These are phyloP conservation scores for Colletotrichum tanaceti DNA, from an alignment of 2,329 filamentous ascomycete species.

Conservation along the genomic window DNA sequence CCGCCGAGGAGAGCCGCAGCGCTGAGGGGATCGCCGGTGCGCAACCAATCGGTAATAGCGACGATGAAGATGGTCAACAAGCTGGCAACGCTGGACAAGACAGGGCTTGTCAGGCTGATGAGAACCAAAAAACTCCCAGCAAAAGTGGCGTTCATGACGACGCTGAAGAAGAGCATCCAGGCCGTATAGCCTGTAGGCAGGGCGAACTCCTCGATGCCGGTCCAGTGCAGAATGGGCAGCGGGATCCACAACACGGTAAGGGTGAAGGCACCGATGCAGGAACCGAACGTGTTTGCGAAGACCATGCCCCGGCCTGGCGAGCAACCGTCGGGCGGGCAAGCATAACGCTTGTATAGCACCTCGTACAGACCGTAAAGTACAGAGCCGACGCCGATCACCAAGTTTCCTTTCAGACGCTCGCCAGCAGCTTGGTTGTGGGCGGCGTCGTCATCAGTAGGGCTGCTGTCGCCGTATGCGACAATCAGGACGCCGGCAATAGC, in stretches of 20 bases:
- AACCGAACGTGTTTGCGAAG: slow-evolving; percentile 93
- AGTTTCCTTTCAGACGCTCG: slow-evolving; percentile 83
- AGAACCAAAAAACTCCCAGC: slow-evolving; percentile 93
- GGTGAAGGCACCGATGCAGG: slow-evolving; percentile 87
- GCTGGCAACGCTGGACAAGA: slow-evolving; percentile 91
- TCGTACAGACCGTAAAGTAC: slow-evolving; percentile 97
- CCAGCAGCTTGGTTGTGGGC: slow-evolving; percentile 61
- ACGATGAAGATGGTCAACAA: slow-evolving; percentile 97
- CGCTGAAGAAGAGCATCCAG: slow-evolving; percentile 82
- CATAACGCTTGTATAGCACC: slow-evolving; percentile 92
- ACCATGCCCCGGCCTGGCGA: slow-evolving; percentile 90
- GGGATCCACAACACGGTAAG: slow-evolving; percentile 91
- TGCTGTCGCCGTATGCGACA: slow-evolving; percentile 91
- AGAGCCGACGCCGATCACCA: slow-evolving; percentile 90
- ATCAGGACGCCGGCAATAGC: slow-evolving; percentile 91
- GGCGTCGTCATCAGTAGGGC: slow-evolving; percentile 58
- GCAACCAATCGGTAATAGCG: slow-evolving; percentile 87
- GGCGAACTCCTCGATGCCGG: slow-evolving; percentile 84
- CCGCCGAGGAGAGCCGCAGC: slow-evolving; percentile 84
- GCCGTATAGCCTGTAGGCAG: slow-evolving; percentile 82
- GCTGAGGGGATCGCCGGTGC: slow-evolving; percentile 81
- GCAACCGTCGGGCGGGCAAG: slow-evolving; percentile 91
- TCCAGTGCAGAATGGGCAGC: slow-evolving; percentile 82
- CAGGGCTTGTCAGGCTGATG: slow-evolving; percentile 91
- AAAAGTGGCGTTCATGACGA: slow-evolving; percentile 90